A percentile compares a stretch with the other conserved stretches of the same genome.
phyloP scores from a whole-genome alignment of 2,329 filamentous ascomycete genomes.

The Hymenoscyphus linearis region DNA sequence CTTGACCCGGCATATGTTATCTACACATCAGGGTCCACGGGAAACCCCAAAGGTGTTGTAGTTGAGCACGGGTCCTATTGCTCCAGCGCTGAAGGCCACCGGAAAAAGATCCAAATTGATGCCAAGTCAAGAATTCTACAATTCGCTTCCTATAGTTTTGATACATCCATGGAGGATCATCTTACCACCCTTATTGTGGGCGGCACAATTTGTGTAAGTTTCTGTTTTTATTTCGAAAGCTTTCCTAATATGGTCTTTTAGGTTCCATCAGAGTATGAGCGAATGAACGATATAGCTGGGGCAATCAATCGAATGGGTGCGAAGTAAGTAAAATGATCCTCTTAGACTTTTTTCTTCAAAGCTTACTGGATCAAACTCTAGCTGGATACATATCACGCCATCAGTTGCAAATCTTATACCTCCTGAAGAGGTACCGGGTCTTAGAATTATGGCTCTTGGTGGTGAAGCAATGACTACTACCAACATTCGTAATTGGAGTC shows the following conservation, averaged over 20 bases:
- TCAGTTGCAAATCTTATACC: constrained; percentile 22
- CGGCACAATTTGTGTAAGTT: too few species aligned
- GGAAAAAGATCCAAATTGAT: too few species aligned
- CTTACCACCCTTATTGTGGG: too few species aligned
- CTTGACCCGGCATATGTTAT: constrained; percentile 9
- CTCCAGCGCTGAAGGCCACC: too few species aligned
- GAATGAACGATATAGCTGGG: not conserved
- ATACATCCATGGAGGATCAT: too few species aligned
- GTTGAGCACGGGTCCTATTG: too few species aligned
- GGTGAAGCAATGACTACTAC: constrained; percentile 31
- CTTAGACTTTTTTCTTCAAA: too few species aligned
- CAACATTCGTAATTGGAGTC: constrained; percentile 33
- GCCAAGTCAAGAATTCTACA: too few species aligned
- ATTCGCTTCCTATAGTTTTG: too few species aligned
- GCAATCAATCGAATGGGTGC: constrained; percentile 10
- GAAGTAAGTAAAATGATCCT: constrained; percentile 12
- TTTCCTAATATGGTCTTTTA: constrained; percentile 14
- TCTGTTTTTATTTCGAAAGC: too few species aligned
- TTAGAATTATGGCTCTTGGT: constrained; percentile 18
- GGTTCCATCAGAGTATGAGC: not conserved
- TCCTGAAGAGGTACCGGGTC: constrained; percentile 16
- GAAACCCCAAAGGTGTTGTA: constrained; percentile 26
- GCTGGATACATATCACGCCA: constrained; percentile 18
- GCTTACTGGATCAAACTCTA: too few species aligned
- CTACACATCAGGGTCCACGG: constrained; percentile 37